Percentiles rank a stretch among this genome's conserved stretches.
These are phyloP conservation scores for Aphanomyces euteiches DNA, from an alignment of 352 stramenopile species.

Conservation along the genomic window DNA sequence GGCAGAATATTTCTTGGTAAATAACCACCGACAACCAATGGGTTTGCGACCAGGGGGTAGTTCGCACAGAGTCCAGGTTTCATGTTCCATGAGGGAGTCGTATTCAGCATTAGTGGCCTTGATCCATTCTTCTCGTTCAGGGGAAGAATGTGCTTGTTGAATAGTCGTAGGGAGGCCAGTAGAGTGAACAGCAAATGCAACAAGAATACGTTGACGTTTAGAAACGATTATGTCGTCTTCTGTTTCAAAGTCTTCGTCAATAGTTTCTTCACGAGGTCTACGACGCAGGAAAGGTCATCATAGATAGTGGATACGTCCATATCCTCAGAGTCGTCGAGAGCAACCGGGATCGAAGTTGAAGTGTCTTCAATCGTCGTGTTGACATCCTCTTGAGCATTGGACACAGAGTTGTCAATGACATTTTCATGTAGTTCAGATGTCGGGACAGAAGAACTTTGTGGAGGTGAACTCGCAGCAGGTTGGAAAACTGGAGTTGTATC, in stretches of 20 bases:
- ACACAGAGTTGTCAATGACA: too few relatives aligned
- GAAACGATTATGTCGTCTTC: neutral
- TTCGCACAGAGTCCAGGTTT: neutral
- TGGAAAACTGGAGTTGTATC: too few relatives aligned
- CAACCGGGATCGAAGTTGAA: too few relatives aligned
- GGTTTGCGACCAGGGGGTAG: neutral
- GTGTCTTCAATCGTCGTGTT: too few relatives aligned
- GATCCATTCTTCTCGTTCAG: neutral
- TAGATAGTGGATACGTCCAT: too few relatives aligned
- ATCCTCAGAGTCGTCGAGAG: too few relatives aligned
- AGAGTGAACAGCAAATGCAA: neutral
- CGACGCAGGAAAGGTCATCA: neutral
- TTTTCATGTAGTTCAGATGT: too few relatives aligned
- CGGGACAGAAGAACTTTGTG: too few relatives aligned
- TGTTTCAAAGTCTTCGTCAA: neutral
- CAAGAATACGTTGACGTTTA: constrained; percentile 5
- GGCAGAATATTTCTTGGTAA: constrained; percentile 6
- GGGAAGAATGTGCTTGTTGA: neutral
- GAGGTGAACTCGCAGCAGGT: too few relatives aligned
- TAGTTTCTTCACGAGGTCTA: neutral
- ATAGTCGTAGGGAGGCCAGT: neutral
- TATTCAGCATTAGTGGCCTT: constrained; percentile 2
- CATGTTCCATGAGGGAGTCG: neutral
- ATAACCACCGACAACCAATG: constrained; percentile 3
- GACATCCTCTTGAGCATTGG: too few relatives aligned